These are phyloP conservation scores for Paramecium octaurelia DNA, from an alignment of 73 alveolate species.

Conservation along the genomic window DNA sequence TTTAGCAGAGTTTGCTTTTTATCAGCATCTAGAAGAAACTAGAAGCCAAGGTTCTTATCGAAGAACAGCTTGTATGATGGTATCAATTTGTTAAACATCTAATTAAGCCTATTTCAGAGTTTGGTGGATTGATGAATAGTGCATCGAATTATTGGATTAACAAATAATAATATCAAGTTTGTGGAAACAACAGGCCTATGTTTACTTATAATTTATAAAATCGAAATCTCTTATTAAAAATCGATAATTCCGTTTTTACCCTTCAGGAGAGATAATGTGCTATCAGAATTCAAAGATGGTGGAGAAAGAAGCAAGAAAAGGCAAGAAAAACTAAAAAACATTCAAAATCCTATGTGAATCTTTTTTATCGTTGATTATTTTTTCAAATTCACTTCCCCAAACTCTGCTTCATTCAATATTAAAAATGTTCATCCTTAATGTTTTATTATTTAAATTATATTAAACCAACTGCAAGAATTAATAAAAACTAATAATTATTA, in stretches of 20 bases:
- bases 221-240: background rate
- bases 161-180: background rate
- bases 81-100: background rate
- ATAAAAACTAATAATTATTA: background rate
- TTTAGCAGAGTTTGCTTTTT: slow-evolving; percentile 13
- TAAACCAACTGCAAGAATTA: background rate
- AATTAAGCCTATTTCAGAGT: background rate
- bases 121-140: background rate
- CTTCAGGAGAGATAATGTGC: background rate
- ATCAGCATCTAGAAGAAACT: slow-evolving; percentile 14
- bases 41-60: slow-evolving; percentile 31
- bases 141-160: slow-evolving; percentile 31
- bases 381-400: background rate
- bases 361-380: background rate
- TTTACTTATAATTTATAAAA: background rate
- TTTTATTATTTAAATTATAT: background rate
- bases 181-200: slow-evolving; percentile 41
- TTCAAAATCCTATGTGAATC: background rate
- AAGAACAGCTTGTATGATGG: slow-evolving; percentile 40
- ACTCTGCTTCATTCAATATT: background rate
- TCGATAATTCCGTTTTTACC: slow-evolving; percentile 28
- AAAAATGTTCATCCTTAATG: background rate
- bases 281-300: slow-evolving; percentile 20
- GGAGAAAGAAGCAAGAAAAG: background rate
- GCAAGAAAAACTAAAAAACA: background rate